These are phyloP conservation scores for Lactarius sanguifluus DNA, from an alignment of 768 basidiomycete species.

Conservation along the genomic window DNA sequence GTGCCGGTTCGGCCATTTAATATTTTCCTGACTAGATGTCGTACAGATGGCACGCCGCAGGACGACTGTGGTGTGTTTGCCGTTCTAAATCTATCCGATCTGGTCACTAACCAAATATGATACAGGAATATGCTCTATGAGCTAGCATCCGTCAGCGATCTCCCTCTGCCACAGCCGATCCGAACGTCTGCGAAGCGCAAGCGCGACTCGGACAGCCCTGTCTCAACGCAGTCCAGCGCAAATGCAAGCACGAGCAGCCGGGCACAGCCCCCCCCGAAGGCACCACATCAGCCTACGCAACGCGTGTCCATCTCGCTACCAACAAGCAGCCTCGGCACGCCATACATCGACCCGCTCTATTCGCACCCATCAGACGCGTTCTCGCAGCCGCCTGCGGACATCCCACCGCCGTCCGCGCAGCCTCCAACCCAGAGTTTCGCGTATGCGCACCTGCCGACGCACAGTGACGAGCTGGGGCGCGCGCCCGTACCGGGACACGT, in stretches of 20 bases:
- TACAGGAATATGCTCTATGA: constrained; percentile 72
- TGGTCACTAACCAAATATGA: neutral
- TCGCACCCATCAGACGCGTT: constrained; percentile 12
- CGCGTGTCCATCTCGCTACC: constrained; percentile 16
- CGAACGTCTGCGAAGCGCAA: constrained; percentile 60
- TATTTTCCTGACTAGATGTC: neutral
- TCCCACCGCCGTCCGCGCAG: neutral
- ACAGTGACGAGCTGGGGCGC: constrained; percentile 26
- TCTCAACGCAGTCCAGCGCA: constrained; percentile 15
- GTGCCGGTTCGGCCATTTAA: constrained; percentile 1
- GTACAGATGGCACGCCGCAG: constrained; percentile 49
- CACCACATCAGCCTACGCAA: constrained; percentile 5
- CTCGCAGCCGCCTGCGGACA: constrained; percentile 3
- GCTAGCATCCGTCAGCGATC: constrained; percentile 66
- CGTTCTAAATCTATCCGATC: neutral
- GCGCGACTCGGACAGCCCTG: constrained; percentile 56
- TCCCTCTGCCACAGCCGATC: constrained; percentile 60
- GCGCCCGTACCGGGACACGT: constrained; percentile 19
- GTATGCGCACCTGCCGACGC: constrained; percentile 23
- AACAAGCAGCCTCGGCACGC: constrained; percentile 22
- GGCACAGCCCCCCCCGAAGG: neutral
- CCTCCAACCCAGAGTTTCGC: constrained; percentile 13
- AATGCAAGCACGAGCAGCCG: constrained; percentile 4
- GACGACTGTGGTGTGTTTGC: constrained; percentile 46
- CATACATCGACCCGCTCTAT: constrained; percentile 16